Percentiles rank a stretch among this genome's conserved stretches.
Evolutionary conservation across 2,329 filamentous ascomycete genomes (phyloP).

Genomic region (Clarireedia monteithiana): DNA sequence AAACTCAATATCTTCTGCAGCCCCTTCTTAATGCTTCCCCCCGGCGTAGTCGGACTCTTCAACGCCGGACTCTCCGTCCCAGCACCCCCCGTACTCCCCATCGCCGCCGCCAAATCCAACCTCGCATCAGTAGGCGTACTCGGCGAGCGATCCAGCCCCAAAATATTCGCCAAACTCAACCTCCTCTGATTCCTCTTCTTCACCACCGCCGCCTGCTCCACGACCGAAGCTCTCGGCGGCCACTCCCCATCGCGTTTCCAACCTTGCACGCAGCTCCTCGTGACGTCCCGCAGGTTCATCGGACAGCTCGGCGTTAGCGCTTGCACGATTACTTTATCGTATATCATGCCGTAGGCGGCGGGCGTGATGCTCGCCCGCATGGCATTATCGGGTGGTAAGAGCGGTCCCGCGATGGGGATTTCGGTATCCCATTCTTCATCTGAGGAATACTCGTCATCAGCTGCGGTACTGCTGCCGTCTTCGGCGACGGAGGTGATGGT

Average conservation of each 20-base stretch:
- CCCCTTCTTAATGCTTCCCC: background rate
- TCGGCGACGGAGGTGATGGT: conserved; percentile 28
- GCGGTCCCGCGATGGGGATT: conserved; percentile 63
- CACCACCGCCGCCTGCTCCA: conserved; percentile 27
- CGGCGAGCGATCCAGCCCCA: conserved; percentile 14
- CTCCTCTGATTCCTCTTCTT: conserved; percentile 20
- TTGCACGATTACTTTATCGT: conserved; percentile 80
- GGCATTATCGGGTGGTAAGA: conserved; percentile 66
- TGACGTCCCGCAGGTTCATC: conserved; percentile 77
- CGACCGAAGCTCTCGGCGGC: conserved; percentile 58
- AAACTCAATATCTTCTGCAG: background rate
- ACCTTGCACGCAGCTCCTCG: conserved; percentile 72
- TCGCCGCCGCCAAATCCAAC: background rate
- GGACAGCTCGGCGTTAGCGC: conserved; percentile 77
- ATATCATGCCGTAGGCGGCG: conserved; percentile 70
- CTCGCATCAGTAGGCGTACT: background rate
- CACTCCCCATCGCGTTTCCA: conserved; percentile 94
- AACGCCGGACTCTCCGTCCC: background rate
- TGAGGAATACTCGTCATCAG: conserved; percentile 14
- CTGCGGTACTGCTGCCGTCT: conserved; percentile 18
- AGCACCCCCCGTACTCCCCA: background rate
- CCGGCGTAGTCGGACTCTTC: background rate
- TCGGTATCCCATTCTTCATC: conserved; percentile 25
- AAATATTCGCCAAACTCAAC: conserved; percentile 24
- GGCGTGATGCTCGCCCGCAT: conserved; percentile 72